Evolutionary conservation across 768 basidiomycete species (phyloP), one percentile per base, ranked within the genome.

Genomic region (Leccinum truebloodii): DNA sequence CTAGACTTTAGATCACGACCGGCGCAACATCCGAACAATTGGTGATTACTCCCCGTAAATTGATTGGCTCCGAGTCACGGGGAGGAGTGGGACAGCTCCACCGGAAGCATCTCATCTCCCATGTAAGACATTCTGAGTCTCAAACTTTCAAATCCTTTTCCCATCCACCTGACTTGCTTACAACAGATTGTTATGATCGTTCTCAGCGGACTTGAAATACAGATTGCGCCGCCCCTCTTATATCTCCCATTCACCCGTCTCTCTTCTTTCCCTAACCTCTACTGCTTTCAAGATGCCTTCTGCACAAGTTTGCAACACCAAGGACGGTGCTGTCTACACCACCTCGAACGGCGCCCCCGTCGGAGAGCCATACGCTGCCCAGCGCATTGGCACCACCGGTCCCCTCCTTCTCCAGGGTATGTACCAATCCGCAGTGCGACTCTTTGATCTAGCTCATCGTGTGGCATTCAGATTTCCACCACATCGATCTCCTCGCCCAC

Each of bases 331-430:
- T 20, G 67, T 81, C 59, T 95, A 94, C 83, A 95, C 92, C 67
- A 91, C 92, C 57, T 93, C 91, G 55, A 92, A 85, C 68, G 94
- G 94, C 67, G 88, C 86, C 8, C 86, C 92, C 54, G 87, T 87
- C 55, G 76, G 76, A 55, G 81, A 90, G 72, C 93, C 92, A 0
- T 94, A 94, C 71, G 85, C 85, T 37, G 83, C 86, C 67, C 89
- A 94, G 76, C 85, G 91, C 50, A 79, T 89, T 32, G 92, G 94
- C 48, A 61, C 74, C 39, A 75, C 81, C 48, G 95, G 95, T 0
- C 93, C 94, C n/a, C 86, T 96, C 32, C 82, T 96, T 28, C 81
- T 97, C 48, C 94, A 96, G 77, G 94, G 90, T 89, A 58, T 26
- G 79, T 75, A 6, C 8, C 7, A n/a, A 49, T 59, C 44, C 28